Percentiles rank a stretch among this genome's conserved stretches.
Evolutionary conservation across 768 basidiomycete genomes (phyloP).

Genomic region (Sporobolomyces pararoseus): DNA sequence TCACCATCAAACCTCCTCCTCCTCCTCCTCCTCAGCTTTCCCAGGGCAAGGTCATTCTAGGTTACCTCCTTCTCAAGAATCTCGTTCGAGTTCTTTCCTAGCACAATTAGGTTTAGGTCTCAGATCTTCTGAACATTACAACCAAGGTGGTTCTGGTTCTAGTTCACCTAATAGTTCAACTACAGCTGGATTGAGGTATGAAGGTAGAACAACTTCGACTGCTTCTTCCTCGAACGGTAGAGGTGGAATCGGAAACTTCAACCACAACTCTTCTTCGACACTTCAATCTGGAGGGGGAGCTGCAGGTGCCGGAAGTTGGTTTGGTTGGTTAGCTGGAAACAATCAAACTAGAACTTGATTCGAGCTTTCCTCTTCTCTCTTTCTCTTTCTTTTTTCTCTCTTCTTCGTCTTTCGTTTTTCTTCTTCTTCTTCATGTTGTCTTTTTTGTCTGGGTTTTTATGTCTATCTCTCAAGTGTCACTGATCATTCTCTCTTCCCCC

Average conservation of each 20-base stretch:
- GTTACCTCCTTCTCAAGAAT: neutral
- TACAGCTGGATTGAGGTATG: neutral
- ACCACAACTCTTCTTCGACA: neutral
- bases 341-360: constrained; percentile 13
- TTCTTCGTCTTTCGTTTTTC: constrained; percentile 6
- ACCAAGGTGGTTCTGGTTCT: neutral
- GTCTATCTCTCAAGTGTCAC: neutral
- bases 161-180: too few relatives aligned
- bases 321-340: constrained; percentile 7
- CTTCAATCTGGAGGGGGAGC: neutral
- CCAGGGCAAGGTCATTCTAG: too few relatives aligned
- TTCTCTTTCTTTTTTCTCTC: constrained; percentile 8
- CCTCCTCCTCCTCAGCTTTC: neutral
- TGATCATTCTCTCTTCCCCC: too few relatives aligned
- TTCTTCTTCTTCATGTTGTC: too few relatives aligned
- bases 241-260: neutral
- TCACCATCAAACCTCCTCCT: neutral
- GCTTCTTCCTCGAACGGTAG: too few relatives aligned
- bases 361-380: constrained; percentile 9
- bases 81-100: neutral
- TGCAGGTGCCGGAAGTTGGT: neutral
- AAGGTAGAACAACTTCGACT: constrained; percentile 1
- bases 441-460: too few relatives aligned
- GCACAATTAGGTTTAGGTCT: neutral
- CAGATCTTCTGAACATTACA: too few relatives aligned